Evolutionary conservation across 2,329 filamentous ascomycete species (phyloP).

Genomic region (Gremmenia infestans): DNA sequence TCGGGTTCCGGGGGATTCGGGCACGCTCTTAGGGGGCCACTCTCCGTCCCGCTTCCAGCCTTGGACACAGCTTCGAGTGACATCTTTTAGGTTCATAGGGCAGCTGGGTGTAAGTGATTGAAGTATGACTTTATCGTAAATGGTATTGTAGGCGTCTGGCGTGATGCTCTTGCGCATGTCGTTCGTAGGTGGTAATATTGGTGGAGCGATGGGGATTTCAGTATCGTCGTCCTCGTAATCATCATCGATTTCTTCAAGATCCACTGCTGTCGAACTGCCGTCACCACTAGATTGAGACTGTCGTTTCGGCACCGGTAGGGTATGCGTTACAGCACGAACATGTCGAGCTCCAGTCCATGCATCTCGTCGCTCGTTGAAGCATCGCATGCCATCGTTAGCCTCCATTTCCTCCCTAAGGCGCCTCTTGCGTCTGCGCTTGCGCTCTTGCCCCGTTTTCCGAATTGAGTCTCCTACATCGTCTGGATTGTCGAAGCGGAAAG

Average conservation of each 20-base stretch:
- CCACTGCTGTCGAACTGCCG: constrained; percentile 20
- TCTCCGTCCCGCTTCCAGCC: constrained; percentile 93
- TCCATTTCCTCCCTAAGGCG: constrained; percentile 58
- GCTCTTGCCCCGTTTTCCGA: constrained; percentile 16
- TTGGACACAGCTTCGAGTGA: constrained; percentile 74
- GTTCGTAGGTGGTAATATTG: constrained; percentile 68
- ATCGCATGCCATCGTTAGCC: constrained; percentile 80
- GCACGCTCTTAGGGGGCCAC: constrained; percentile 69
- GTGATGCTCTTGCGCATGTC: constrained; percentile 73
- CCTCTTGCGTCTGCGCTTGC: constrained; percentile 41
- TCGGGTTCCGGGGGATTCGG: constrained; percentile 32
- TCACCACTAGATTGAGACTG: constrained; percentile 34
- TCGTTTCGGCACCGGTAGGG: constrained; percentile 11
- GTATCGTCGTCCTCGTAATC: constrained; percentile 24
- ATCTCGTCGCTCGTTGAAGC: constrained; percentile 72
- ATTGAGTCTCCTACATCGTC: constrained; percentile 33
- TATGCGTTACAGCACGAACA: constrained; percentile 40
- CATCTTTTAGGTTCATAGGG: constrained; percentile 79
- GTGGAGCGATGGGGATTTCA: constrained; percentile 63
- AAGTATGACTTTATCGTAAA: constrained; percentile 85
- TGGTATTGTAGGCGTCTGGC: constrained; percentile 67
- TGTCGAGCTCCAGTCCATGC: constrained; percentile 77
- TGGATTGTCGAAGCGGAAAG: constrained; percentile 36
- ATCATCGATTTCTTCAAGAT: constrained; percentile 19
- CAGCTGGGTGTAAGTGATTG: constrained; percentile 77